Base-by-base conservation (phyloP, 1,139 yeast species). In the Pichia sp. region DNA sequence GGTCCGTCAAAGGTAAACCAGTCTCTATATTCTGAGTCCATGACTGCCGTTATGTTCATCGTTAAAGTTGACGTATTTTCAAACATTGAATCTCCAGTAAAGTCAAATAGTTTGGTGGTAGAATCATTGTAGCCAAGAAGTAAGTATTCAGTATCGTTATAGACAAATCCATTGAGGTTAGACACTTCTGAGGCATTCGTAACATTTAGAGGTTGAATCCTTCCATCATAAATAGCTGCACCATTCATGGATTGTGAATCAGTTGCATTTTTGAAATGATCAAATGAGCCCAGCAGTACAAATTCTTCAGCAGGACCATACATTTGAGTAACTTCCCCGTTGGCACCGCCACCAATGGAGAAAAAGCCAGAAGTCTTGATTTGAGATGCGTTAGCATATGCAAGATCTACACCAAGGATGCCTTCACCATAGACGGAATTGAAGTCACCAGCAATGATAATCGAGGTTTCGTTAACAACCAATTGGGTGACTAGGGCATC, bases 401-500 rank as follows among this genome's bases (percentile, higher is more conserved):
- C 31, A n/a, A 58, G 38, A 17, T 47, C 46, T 15, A 57, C 42
- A 3, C 51, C 55, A n/a, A 64, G 37, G 20, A 64, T 48, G 37
- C 63, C 58, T 16, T 53, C 47, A 18, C 67, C 66, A 40, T 51
- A 61, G 11, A 52, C 45, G 2, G 75, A 63, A 9, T 57, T 47
- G 42, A 80, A 74, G 25, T 66, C 60, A 14, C 93, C 93, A 13
- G 66, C 72, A 28, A 62, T 58, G 41, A 52, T 59, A 15, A 62
- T 47, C 16, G 53, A 55, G 1, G 54, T 40, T 12, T 51, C 60
- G 50, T 63, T 55, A 22, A 56, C 32, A 5, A 48, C 35, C 14
- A 70, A 42, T 1, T 61, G 52, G 9, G 55, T 56, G 6, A 82
- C 60, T 6, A 51, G 54, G 2, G 82, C 68, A 44, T 62, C 59